Evolutionary conservation across 176 grass and related monocot species (phyloP).

Genomic region (Rhynchospora tenuis): DNA sequence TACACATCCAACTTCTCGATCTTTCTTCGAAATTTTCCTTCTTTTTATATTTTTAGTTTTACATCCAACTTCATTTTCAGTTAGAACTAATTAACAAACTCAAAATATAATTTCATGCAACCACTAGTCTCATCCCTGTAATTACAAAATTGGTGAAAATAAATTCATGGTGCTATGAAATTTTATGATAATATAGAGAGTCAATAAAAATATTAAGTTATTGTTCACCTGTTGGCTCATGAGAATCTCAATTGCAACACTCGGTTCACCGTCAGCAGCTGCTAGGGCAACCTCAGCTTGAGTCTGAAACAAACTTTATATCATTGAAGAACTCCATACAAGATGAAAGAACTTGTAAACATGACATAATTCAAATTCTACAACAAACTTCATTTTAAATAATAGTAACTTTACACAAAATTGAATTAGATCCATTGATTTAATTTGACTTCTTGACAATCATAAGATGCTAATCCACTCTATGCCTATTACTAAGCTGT

Average conservation of each 20-base stretch:
- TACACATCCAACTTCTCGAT: not conserved
- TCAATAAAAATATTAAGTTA: not conserved
- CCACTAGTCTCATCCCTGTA: constrained; percentile 14
- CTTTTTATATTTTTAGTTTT: not conserved
- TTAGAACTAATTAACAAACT: constrained; percentile 2
- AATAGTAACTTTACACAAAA: not conserved
- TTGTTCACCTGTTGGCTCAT: constrained; percentile 75
- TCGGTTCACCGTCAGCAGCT: constrained; percentile 88
- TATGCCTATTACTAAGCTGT: no score
- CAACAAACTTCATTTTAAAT: not conserved
- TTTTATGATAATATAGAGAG: not conserved
- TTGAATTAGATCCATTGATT: not conserved
- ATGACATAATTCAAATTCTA: not conserved
- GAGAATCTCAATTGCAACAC: constrained; percentile 93
- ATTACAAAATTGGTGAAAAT: not conserved
- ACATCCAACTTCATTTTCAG: constrained; percentile 9
- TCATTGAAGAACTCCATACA: not conserved
- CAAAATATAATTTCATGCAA: not conserved
- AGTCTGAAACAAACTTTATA: constrained; percentile 42
- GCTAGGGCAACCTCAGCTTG: constrained; percentile 94
- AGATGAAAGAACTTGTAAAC: not conserved
- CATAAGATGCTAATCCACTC: not conserved
- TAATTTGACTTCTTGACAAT: not conserved
- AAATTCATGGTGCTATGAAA: not conserved
- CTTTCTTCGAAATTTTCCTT: not conserved